These are phyloP conservation scores for Cinnamomum chago DNA, from an alignment of 164 flowering plant genomes.

Conservation along the genomic window DNA sequence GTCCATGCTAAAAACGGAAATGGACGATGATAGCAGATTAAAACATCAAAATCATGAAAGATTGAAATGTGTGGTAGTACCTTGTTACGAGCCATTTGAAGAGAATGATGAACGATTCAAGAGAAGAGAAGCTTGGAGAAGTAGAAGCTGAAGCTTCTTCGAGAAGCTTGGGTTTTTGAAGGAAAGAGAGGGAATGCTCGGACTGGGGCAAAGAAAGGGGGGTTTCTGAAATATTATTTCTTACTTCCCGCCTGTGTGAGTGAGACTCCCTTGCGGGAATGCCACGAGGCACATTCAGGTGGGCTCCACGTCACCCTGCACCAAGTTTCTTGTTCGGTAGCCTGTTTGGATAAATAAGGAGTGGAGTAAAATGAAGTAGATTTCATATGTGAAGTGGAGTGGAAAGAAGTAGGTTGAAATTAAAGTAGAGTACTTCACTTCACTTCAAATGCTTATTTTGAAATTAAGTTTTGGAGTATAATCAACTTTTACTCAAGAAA, in stretches of 20 bases:
- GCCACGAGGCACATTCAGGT: too few relatives aligned
- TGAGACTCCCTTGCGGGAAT: not conserved
- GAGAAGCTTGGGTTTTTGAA: not conserved
- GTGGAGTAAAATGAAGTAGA: too few relatives aligned
- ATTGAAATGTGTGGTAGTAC: not conserved
- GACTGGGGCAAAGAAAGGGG: not conserved
- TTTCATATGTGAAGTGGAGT: too few relatives aligned
- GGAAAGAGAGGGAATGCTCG: not conserved
- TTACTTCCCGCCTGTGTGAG: not conserved
- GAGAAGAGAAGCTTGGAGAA: not conserved
- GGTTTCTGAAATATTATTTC: not conserved
- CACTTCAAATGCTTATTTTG: too few relatives aligned
- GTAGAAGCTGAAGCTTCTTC: not conserved
- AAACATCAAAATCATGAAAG: not conserved
- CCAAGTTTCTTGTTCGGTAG: too few relatives aligned
- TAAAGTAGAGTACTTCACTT: too few relatives aligned
- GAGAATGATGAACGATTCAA: not conserved
- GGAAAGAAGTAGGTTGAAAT: too few relatives aligned
- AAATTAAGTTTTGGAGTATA: too few relatives aligned
- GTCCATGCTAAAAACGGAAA: not conserved
- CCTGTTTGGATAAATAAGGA: too few relatives aligned
- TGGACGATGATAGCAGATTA: not conserved
- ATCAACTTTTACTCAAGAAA: too few relatives aligned
- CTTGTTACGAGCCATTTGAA: not conserved
- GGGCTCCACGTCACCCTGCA: too few relatives aligned